These are phyloP conservation scores for Lophium mytilinum DNA, from an alignment of 495 filamentous ascomycete species.

Conservation along the genomic window DNA sequence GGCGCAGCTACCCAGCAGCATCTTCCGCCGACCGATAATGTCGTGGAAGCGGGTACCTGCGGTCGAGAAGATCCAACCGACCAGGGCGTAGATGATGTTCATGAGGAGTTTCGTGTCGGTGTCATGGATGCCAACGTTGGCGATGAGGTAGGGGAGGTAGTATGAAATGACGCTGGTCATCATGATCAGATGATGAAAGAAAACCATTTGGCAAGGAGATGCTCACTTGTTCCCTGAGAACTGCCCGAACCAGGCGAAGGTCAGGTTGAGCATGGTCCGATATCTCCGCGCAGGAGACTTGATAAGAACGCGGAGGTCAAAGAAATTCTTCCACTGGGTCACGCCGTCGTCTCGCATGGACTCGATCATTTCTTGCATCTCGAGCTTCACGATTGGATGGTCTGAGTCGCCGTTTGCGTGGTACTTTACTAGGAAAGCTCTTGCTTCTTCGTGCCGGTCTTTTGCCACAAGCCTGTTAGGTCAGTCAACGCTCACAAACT, in stretches of 20 bases:
- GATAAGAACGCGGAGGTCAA: slow-evolving; percentile 10
- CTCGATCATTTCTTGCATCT: slow-evolving; percentile 22
- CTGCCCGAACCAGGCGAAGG: slow-evolving; percentile 22
- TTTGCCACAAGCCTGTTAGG: slow-evolving; percentile 41
- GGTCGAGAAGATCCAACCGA: slow-evolving; percentile 20
- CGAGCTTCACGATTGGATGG: slow-evolving; percentile 23
- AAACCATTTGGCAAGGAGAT: too few relatives aligned
- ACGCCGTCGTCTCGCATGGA: slow-evolving; percentile 4
- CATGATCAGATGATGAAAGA: too few relatives aligned
- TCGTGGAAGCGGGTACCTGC: slow-evolving; percentile 23
- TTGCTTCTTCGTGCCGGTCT: slow-evolving; percentile 51
- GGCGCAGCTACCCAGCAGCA: slow-evolving; percentile 18
- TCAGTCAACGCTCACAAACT: too few relatives aligned
- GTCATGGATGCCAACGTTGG: slow-evolving; percentile 11
- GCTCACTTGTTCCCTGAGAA: slow-evolving; percentile 14
- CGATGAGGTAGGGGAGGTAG: slow-evolving; percentile 18
- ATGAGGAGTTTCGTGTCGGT: slow-evolving; percentile 15
- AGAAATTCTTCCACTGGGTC: slow-evolving; percentile 20
- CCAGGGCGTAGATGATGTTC: slow-evolving; percentile 23
- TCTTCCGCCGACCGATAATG: slow-evolving; percentile 22
- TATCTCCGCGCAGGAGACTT: slow-evolving; percentile 15
- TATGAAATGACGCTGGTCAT: slow-evolving; percentile 8
- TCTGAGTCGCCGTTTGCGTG: slow-evolving; percentile 50
- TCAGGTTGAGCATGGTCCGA: slow-evolving; percentile 15
- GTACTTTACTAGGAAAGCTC: slow-evolving; percentile 49